Conservation (phyloP, 441 rosid species). For the Croton laevigatus region DNA sequence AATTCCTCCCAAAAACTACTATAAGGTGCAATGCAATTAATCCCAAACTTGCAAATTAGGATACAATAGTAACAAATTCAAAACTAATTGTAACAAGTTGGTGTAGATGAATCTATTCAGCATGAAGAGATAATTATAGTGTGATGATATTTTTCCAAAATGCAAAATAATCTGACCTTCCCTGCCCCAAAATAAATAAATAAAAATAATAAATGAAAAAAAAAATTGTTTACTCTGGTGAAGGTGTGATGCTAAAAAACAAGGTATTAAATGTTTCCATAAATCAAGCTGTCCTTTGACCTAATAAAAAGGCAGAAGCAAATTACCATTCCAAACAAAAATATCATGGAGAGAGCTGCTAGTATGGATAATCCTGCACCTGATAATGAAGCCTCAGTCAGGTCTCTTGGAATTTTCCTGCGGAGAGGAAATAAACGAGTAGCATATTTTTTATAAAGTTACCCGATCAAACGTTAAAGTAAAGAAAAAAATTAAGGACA, state of each 20-base stretch:
- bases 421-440: slow-evolving; percentile 20
- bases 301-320: not conserved
- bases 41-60: too few relatives aligned
- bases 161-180: not conserved
- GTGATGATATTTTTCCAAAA: not conserved
- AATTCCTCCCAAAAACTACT: too few relatives aligned
- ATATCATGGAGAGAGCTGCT: slow-evolving; percentile 82
- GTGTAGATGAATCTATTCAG: too few relatives aligned
- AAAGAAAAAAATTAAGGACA: too few relatives aligned
- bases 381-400: slow-evolving; percentile 97
- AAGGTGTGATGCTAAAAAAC: not conserved
- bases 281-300: not conserved
- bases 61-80: too few relatives aligned
- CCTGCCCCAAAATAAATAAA: not conserved
- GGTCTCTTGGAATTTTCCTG: slow-evolving; percentile 99
- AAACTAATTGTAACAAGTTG: too few relatives aligned
- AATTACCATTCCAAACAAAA: slow-evolving; percentile 96
- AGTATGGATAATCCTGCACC: slow-evolving; percentile 90
- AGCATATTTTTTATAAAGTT: not conserved
- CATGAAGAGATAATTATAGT: too few relatives aligned
- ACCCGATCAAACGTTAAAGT: too few relatives aligned
- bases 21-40: too few relatives aligned
- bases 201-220: not conserved
- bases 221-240: not conserved
- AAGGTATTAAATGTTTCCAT: slow-evolving; percentile 3